A percentile compares a stretch with the other conserved stretches of the same genome.
phyloP scores from a whole-genome alignment of 768 basidiomycete genomes.

The Dentipellis fragilis region DNA sequence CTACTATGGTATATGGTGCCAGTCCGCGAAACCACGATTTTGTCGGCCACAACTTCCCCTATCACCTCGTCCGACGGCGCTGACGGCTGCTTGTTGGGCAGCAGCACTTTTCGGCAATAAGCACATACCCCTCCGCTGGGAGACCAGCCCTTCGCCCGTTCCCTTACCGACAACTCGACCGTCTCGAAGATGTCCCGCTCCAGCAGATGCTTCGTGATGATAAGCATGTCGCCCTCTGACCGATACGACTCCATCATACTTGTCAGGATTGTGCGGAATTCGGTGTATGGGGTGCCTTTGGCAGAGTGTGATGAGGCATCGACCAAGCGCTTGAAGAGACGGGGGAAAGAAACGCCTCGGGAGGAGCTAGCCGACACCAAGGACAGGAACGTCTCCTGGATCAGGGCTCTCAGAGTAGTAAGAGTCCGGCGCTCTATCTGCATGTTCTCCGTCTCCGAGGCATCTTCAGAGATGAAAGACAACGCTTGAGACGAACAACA shows the following conservation, averaged over 20 bases:
- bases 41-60: conserved; percentile 5
- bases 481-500: conserved; percentile 20
- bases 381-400: conserved; percentile 76
- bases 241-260: conserved; percentile 96
- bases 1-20: conserved; percentile 49
- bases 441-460: conserved; percentile 12
- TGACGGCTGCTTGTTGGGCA: conserved; percentile 9
- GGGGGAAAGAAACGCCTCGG: conserved; percentile 68
- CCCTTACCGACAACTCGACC: conserved; percentile 47
- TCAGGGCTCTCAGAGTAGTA: conserved; percentile 53
- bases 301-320: conserved; percentile 51
- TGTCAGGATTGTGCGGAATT: conserved; percentile 83
- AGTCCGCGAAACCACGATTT: conserved; percentile 44
- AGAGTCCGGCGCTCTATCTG: conserved; percentile 27
- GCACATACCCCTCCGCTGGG: conserved; percentile 38
- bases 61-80: not conserved
- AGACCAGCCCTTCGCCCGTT: conserved; percentile 56
- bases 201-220: conserved; percentile 74
- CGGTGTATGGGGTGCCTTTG: conserved; percentile 61
- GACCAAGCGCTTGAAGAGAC: conserved; percentile 85
- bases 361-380: conserved; percentile 73
- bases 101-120: conserved; percentile 41
- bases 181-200: conserved; percentile 75
- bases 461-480: conserved; percentile 2
- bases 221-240: conserved; percentile 82